These are phyloP conservation scores for Teunomyces barrocoloradensis DNA, from an alignment of 805 yeast species.

Conservation along the genomic window DNA sequence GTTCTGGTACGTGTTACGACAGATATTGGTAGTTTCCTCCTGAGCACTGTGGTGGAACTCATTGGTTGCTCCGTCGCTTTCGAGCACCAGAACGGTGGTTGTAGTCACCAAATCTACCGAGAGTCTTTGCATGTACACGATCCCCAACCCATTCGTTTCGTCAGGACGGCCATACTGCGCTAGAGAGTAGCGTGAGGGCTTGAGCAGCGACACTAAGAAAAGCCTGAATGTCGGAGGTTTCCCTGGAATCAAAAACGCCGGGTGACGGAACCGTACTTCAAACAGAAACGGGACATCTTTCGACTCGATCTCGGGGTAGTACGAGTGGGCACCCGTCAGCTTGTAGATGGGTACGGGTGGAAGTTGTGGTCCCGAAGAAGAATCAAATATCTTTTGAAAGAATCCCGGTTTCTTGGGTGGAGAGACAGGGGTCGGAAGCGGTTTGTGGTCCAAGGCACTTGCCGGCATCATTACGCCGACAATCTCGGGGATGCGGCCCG, in stretches of 20 bases:
- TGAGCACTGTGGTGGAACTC: conserved; percentile 27
- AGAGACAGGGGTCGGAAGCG: conserved; percentile 16
- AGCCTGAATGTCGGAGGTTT: conserved; percentile 35
- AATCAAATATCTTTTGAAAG: conserved; percentile 26
- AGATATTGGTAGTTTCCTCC: conserved; percentile 24
- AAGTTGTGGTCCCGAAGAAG: not conserved
- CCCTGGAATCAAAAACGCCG: conserved; percentile 47
- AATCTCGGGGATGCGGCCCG: conserved; percentile 42
- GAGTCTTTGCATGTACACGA: conserved; percentile 42
- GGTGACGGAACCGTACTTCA: conserved; percentile 49
- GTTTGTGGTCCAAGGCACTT: conserved; percentile 15
- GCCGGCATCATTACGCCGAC: conserved; percentile 34
- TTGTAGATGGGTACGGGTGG: conserved; percentile 4
- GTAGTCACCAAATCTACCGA: conserved; percentile 27
- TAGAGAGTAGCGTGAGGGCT: conserved; percentile 30
- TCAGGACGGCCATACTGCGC: conserved; percentile 33
- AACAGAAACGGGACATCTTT: conserved; percentile 40
- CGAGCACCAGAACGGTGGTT: conserved; percentile 23
- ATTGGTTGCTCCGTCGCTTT: conserved; percentile 7
- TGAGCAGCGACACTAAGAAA: conserved; percentile 24
- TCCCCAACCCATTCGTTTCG: conserved; percentile 47
- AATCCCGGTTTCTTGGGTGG: conserved; percentile 24
- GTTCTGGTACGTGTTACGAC: conserved; percentile 33
- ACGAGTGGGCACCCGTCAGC: conserved; percentile 4
- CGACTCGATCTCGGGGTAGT: conserved; percentile 24